Base-by-base conservation (phyloP, 139 green algal species). In the Asterochloris erici region DNA sequence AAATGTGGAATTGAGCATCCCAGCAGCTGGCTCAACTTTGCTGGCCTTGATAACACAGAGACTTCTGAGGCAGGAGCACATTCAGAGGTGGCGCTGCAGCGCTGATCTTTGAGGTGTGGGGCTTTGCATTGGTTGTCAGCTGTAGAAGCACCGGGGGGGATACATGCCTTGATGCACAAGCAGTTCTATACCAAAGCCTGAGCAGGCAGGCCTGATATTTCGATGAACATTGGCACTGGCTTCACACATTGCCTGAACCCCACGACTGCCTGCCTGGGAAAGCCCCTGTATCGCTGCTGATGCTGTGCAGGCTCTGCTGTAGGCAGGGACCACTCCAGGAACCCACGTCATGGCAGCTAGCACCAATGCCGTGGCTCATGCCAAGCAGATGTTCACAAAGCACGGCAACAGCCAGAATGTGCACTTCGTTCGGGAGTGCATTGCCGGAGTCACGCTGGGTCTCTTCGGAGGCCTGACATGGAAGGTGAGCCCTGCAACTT, bases 331-430 rank as follows among this genome's bases (percentile, higher is more conserved):
- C 17, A 24, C 66, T 21, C 66, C 10, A 4, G 4, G 17, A 9
- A 21, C 66, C 66, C 21, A 9, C 66, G 19, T 2, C 21, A 24
- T 71, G 19, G 21, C 19, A 79, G 60, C 24, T 64, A 23, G 27
- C 13, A 76, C 80, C 76, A 15, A 90, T 90, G 87, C 69, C 82
- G 79, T 90, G 24, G 88, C 90, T 28, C 62, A 71, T 68, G 87
- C 87, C 14, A 73, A 73, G n/a, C 86, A 90, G 79, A 86, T 89
- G 86, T 90, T 90, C 76, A 83, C 87, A 24, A 88, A 86, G 29
- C 79, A 79, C 14, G 87, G 87, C 23, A 26, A 74, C 27, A 82
- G 79, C 11, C 89, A 81, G 61, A 83, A 66, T 19, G 26, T 83
- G 19, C 86, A 84, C 62, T 27, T 91, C 16, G 27, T 70, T 12